Evolutionary conservation across 2,329 filamentous ascomycete species (phyloP), one percentile per base, ranked within the genome.

Genomic region (Paracorniculantispora psalliotae): DNA sequence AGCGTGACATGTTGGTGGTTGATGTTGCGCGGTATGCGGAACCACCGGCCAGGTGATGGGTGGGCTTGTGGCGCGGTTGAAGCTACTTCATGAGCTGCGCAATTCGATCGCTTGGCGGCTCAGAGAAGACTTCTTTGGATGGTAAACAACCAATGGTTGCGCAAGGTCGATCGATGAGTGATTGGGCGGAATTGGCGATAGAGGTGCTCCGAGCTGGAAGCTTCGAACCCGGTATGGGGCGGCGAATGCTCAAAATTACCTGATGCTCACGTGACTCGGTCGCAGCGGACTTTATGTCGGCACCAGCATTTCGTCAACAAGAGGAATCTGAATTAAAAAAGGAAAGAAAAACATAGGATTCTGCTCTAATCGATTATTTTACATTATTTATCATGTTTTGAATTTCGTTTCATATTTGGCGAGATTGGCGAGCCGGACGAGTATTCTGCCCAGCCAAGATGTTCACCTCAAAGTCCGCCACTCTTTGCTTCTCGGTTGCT

Each of bases 1-100:
- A 77, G 68, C 83, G 83, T 72, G 85, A 85, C 87, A 89, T 89
- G 74, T 71, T 67, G 65, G 65, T 63, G 63, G 63, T 66, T 61
- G 62, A 63, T 62, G 64, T 64, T 67, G 65, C 69, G 67, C 68
- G 65, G 63, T 66, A 56, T 67, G 67, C 71, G 72, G 71, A 68
- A 71, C 64, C 65, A 67, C 72, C 71, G 71, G 55, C 54, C 70
- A 62, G 63, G 65, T 64, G 63, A 65, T 59, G 61, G 49, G 62
- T 62, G 60, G 57, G 21, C 61, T 59, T 25, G 57, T 63, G 56
- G 61, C 50, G 62, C 47, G 57, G 60, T 55, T 61, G 57, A 60
- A 63, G 60, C 63, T 73, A 68, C 71, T 57, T 71, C 72, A 69
- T 74, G 66, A 63, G 71, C 61, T 65, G 65, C 64, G 62, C 63